Evolutionary conservation across 495 filamentous ascomycete genomes (phyloP).

Genomic region (Astrothelium subdiscretum): DNA sequence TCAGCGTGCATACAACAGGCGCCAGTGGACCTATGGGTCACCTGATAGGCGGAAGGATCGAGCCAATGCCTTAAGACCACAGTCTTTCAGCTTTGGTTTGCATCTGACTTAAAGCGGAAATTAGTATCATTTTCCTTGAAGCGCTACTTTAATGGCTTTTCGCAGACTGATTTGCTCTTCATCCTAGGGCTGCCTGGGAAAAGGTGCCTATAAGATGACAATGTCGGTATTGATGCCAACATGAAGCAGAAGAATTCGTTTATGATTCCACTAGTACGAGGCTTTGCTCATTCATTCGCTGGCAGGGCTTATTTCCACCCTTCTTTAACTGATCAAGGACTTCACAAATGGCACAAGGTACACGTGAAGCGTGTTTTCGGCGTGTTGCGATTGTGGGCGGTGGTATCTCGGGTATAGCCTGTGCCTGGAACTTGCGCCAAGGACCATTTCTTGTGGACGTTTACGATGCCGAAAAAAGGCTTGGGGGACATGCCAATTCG

Average conservation of each 20-base stretch:
- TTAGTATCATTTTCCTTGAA: not conserved
- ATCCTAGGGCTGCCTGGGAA: not conserved
- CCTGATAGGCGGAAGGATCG: not conserved
- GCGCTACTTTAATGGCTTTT: not conserved
- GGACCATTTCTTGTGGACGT: not conserved
- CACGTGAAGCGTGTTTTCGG: not conserved
- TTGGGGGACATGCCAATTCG: not conserved
- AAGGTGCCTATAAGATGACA: not conserved
- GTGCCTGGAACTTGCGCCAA: not conserved
- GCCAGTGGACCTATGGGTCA: not conserved
- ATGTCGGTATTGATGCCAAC: not conserved
- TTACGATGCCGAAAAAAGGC: not conserved
- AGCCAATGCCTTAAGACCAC: not conserved
- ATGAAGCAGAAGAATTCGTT: not conserved
- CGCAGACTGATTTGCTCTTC: not conserved
- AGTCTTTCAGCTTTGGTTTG: not conserved
- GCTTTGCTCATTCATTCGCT: not conserved
- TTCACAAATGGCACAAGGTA: not conserved
- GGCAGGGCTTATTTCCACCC: not conserved
- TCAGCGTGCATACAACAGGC: not conserved
- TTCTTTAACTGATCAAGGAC: not conserved
- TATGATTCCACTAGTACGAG: not conserved
- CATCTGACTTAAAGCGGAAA: not conserved
- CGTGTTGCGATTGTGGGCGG: not conserved
- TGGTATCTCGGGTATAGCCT: not conserved